These are phyloP conservation scores for Puccinellia tenuiflora DNA, from an alignment of 176 grass and related monocot genomes.

Conservation along the genomic window DNA sequence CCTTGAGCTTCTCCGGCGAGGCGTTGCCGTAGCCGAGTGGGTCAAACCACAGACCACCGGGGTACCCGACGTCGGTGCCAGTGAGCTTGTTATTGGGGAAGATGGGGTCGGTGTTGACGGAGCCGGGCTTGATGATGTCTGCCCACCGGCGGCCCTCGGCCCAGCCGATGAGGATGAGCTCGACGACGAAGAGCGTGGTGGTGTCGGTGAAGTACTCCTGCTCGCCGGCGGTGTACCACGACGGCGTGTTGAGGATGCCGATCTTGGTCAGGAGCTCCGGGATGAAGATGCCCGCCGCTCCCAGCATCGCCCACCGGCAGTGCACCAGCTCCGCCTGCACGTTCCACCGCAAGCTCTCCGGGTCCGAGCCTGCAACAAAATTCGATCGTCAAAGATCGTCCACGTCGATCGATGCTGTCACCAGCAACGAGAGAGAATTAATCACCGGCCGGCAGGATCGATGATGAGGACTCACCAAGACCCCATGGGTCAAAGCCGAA, in stretches of 20 bases:
- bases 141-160: conserved; percentile 91
- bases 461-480: conserved; percentile 52
- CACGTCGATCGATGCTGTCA: not conserved
- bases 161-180: conserved; percentile 86
- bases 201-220: conserved; percentile 93
- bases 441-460: too few species aligned
- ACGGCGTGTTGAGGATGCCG: conserved; percentile 85
- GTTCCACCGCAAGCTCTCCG: conserved; percentile 82
- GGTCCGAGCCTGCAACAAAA: conserved; percentile 68
- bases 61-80: conserved; percentile 91
- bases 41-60: conserved; percentile 90
- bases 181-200: conserved; percentile 90
- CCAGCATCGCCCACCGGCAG: conserved; percentile 98
- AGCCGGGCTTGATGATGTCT: conserved; percentile 90
- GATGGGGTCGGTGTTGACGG: conserved; percentile 84
- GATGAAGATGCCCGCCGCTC: conserved; percentile 90
- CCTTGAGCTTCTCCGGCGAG: conserved; percentile 70
- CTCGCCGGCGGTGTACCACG: conserved; percentile 85
- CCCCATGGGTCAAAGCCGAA: conserved; percentile 94
- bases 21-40: conserved; percentile 76
- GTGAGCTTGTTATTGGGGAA: conserved; percentile 95
- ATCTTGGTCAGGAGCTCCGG: conserved; percentile 88
- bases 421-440: too few species aligned
- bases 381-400: not conserved
- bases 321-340: conserved; percentile 88